phyloP scores from a whole-genome alignment of 2,329 filamentous ascomycete species.

The Pezicula carpinea region DNA sequence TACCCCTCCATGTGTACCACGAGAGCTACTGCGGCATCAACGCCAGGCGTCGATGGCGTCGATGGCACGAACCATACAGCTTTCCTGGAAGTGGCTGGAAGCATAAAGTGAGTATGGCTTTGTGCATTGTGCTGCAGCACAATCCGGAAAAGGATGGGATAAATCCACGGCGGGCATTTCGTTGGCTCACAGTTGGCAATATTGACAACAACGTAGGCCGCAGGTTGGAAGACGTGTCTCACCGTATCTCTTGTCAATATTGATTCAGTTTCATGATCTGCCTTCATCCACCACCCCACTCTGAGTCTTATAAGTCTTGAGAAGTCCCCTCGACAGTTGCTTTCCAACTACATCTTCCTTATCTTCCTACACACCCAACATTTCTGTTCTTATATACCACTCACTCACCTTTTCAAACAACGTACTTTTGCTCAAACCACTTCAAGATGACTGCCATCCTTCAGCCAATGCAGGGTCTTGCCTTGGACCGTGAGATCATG shows the following conservation, averaged over 20 bases:
- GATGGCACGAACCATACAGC: constrained; percentile 1
- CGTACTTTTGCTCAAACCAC: constrained; percentile 3
- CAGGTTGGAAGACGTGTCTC: constrained; percentile 1
- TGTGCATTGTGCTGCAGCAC: neutral
- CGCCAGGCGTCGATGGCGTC: neutral
- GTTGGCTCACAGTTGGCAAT: neutral
- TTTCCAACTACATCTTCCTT: neutral
- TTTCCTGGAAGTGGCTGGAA: neutral
- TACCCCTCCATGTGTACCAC: neutral
- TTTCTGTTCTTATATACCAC: neutral
- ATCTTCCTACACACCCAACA: neutral
- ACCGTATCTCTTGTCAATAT: constrained; percentile 1
- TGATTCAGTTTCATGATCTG: constrained; percentile 1
- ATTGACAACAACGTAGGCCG: neutral
- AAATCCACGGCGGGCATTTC: neutral
- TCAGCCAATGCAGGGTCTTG: constrained; percentile 20
- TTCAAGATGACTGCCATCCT: constrained; percentile 27
- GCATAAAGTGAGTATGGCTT: neutral
- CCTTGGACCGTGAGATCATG: constrained; percentile 27
- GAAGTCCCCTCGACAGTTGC: neutral
- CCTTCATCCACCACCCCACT: constrained; percentile 2
- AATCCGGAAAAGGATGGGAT: neutral
- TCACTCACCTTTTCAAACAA: neutral
- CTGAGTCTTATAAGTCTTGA: neutral
- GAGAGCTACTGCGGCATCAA: neutral